Evolutionary conservation across 805 yeast genomes (phyloP).

Genomic region (Starmerella stellata): DNA sequence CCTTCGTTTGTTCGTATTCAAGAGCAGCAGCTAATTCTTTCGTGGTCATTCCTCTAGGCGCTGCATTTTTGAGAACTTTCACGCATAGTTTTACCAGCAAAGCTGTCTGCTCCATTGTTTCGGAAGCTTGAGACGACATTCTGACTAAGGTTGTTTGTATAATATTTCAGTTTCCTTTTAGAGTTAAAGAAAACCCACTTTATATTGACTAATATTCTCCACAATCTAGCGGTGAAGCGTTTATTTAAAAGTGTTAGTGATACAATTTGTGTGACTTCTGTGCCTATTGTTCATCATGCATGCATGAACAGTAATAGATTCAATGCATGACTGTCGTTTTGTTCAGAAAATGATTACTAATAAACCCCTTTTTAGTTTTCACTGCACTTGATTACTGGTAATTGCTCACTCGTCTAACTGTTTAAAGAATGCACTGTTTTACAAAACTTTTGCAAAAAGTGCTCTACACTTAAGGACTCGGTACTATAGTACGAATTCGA

Average conservation of each 20-base stretch:
- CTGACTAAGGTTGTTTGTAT: background rate
- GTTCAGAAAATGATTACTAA: no score
- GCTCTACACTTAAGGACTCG: no score
- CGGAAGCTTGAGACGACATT: background rate
- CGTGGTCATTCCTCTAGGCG: slow-evolving; percentile 20
- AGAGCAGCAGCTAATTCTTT: slow-evolving; percentile 19
- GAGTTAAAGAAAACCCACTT: background rate
- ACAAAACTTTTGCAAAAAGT: no score
- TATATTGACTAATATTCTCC: background rate
- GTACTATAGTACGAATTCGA: no score
- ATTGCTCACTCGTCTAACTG: no score
- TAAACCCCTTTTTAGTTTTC: no score
- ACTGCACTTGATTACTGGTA: no score
- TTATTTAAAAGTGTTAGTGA: background rate
- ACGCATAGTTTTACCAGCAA: slow-evolving; percentile 17
- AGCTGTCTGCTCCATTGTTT: slow-evolving; percentile 6
- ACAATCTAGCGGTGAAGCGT: background rate
- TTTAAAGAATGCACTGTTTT: no score
- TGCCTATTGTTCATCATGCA: background rate
- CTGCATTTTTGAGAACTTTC: slow-evolving; percentile 11
- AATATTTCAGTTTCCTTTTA: background rate
- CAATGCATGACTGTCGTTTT: background rate
- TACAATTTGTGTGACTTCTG: slow-evolving; percentile 1
- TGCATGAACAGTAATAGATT: slow-evolving; percentile 1
- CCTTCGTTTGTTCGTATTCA: slow-evolving; percentile 8